phyloP scores from a whole-genome alignment of 805 yeast genomes.

The Torulaspora maleeae region DNA sequence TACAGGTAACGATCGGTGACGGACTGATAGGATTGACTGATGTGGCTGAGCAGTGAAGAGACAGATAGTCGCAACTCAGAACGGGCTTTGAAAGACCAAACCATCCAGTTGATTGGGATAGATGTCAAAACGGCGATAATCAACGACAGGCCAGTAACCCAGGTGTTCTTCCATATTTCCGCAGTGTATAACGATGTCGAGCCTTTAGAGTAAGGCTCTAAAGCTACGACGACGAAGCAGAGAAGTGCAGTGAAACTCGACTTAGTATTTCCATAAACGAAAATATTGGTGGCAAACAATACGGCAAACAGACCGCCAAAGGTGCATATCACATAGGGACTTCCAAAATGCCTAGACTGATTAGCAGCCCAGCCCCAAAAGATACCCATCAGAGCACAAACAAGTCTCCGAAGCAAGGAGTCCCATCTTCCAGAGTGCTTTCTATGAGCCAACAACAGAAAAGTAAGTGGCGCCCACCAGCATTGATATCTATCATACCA shows the following conservation, averaged over 20 bases:
- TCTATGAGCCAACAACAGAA: slow-evolving; percentile 40
- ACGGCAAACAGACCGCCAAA: slow-evolving; percentile 38
- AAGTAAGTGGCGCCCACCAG: slow-evolving; percentile 41
- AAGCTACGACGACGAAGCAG: slow-evolving; percentile 39
- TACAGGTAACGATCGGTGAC: slow-evolving; percentile 47
- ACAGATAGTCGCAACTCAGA: slow-evolving; percentile 40
- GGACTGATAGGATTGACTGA: slow-evolving; percentile 45
- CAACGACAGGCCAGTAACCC: slow-evolving; percentile 40
- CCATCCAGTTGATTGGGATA: slow-evolving; percentile 40
- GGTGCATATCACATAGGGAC: slow-evolving; percentile 39
- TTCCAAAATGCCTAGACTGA: slow-evolving; percentile 38
- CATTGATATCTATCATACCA: slow-evolving; percentile 45
- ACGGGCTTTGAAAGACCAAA: slow-evolving; percentile 48
- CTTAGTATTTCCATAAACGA: slow-evolving; percentile 40
- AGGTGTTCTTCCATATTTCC: slow-evolving; percentile 37
- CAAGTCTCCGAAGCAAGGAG: slow-evolving; percentile 32
- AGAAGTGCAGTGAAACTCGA: slow-evolving; percentile 41
- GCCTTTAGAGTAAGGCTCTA: slow-evolving; percentile 32
- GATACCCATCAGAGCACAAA: slow-evolving; percentile 39
- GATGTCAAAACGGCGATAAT: slow-evolving; percentile 39
- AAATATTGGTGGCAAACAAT: slow-evolving; percentile 34
- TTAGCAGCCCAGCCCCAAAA: slow-evolving; percentile 48
- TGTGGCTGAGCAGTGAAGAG: slow-evolving; percentile 39
- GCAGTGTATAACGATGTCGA: slow-evolving; percentile 16
- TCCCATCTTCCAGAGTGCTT: slow-evolving; percentile 39